These are phyloP conservation scores for Yamadazyma friedrichii DNA, from an alignment of 1,139 yeast genomes.

Conservation along the genomic window DNA sequence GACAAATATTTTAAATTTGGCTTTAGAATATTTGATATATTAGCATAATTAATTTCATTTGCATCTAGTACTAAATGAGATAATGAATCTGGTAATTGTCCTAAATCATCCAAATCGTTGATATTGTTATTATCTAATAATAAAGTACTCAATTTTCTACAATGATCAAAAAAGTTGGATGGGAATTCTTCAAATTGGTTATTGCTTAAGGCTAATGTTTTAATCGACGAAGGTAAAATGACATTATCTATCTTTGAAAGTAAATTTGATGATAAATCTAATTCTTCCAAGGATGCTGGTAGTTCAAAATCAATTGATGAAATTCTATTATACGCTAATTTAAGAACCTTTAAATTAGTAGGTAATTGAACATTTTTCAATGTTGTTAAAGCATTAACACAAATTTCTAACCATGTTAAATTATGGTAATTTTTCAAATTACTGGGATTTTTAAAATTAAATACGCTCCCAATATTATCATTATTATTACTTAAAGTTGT, in stretches of 20 bases:
- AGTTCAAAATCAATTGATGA: constrained; percentile 12
- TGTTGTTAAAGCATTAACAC: constrained; percentile 16
- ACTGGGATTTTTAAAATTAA: not conserved
- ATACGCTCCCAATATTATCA: not conserved
- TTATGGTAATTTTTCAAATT: constrained; percentile 5
- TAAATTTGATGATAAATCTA: constrained; percentile 19
- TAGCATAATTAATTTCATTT: constrained; percentile 24
- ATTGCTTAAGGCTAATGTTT: constrained; percentile 17
- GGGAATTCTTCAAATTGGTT: constrained; percentile 19
- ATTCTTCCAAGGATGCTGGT: constrained; percentile 16
- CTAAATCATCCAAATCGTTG: constrained; percentile 27
- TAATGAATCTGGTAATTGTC: constrained; percentile 19
- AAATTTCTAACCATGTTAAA: constrained; percentile 17
- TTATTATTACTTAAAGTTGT: not conserved
- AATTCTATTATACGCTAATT: constrained; percentile 20
- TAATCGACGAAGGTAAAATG: constrained; percentile 15
- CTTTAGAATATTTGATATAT: constrained; percentile 20
- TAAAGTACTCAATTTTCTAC: constrained; percentile 14
- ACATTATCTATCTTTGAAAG: constrained; percentile 14
- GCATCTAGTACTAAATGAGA: constrained; percentile 20
- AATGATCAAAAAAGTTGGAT: constrained; percentile 13
- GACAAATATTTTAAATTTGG: constrained; percentile 18
- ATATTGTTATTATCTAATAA: constrained; percentile 20
- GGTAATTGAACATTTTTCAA: constrained; percentile 19
- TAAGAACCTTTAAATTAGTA: constrained; percentile 13